phyloP scores from a whole-genome alignment of 176 grass and related monocot species.

The Tillandsia fasciculata region DNA sequence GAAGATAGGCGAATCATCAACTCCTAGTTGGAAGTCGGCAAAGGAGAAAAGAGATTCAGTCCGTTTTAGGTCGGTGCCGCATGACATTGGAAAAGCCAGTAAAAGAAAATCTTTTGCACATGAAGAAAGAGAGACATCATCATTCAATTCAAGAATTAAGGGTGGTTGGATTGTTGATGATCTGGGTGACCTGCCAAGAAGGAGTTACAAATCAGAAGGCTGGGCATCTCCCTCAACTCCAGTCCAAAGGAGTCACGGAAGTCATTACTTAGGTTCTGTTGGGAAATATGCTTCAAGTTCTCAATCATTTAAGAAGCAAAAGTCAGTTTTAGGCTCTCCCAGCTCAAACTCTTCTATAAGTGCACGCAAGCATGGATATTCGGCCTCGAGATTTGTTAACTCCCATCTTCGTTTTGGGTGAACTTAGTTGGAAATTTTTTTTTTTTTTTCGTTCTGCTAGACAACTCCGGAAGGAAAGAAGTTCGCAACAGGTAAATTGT shows the following conservation, averaged over 20 bases:
- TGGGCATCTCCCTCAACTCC: constrained; percentile 40
- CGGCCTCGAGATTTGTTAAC: constrained; percentile 5
- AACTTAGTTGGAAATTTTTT: neutral
- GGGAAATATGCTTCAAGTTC: constrained; percentile 45
- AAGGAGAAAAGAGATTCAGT: constrained; percentile 32
- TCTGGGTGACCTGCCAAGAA: constrained; percentile 30
- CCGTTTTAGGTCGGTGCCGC: constrained; percentile 52
- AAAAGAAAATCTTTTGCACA: constrained; percentile 43
- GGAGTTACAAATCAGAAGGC: constrained; percentile 47
- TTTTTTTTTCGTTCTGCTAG: constrained; percentile 17
- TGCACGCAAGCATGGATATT: constrained; percentile 14
- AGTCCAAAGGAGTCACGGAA: constrained; percentile 15
- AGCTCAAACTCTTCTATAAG: constrained; percentile 23
- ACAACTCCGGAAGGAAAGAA: constrained; percentile 15
- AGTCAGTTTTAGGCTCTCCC: constrained; percentile 4
- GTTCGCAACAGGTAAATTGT: neutral
- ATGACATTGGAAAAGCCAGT: constrained; percentile 23
- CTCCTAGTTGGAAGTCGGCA: constrained; percentile 29
- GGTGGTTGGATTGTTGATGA: constrained; percentile 58
- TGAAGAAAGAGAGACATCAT: constrained; percentile 37
- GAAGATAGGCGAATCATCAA: constrained; percentile 28
- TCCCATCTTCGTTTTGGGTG: constrained; percentile 3
- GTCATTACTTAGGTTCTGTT: constrained; percentile 11
- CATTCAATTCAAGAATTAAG: constrained; percentile 42
- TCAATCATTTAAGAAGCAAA: constrained; percentile 20